A percentile compares a stretch with the other conserved stretches of the same genome.
phyloP scores from a whole-genome alignment of 495 filamentous ascomycete species.

The Xylaria palmicola region DNA sequence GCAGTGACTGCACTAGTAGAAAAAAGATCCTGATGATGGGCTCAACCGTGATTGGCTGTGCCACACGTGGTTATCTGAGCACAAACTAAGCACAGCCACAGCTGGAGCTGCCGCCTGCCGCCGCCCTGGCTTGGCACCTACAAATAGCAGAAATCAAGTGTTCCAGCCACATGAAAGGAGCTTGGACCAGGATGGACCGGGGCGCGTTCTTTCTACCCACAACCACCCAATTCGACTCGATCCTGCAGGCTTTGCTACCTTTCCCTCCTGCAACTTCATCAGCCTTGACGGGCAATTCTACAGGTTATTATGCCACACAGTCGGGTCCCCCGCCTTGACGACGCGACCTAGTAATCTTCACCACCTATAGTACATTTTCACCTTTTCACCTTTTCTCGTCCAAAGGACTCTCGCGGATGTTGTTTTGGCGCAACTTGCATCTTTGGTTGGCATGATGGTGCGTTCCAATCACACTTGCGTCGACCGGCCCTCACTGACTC shows the following conservation, averaged over 20 bases:
- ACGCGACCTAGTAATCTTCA: background rate
- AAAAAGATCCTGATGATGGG: slow-evolving; percentile 1
- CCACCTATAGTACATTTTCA: no score
- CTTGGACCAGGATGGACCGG: slow-evolving; percentile 6
- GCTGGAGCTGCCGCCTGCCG: background rate
- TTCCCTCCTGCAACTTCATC: slow-evolving; percentile 14
- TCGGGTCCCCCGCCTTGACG: background rate
- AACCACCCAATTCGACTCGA: slow-evolving; percentile 10
- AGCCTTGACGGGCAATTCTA: slow-evolving; percentile 10
- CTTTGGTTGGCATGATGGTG: slow-evolving; percentile 30
- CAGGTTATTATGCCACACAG: background rate
- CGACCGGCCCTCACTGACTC: slow-evolving; percentile 4
- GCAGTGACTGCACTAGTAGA: background rate
- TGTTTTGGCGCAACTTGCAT: slow-evolving; percentile 23
- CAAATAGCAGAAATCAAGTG: no score
- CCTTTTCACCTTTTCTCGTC: background rate
- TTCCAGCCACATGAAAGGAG: slow-evolving; percentile 11
- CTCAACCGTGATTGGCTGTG: slow-evolving; percentile 3
- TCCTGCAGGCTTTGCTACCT: slow-evolving; percentile 4
- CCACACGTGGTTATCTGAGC: background rate
- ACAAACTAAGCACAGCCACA: slow-evolving; percentile 8
- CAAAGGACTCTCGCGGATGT: slow-evolving; percentile 7
- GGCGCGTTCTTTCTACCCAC: slow-evolving; percentile 9
- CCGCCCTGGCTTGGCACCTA: background rate
- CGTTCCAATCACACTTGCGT: background rate